These are phyloP conservation scores for Aspergillus indologenus DNA, from an alignment of 495 filamentous ascomycete species.

Conservation along the genomic window DNA sequence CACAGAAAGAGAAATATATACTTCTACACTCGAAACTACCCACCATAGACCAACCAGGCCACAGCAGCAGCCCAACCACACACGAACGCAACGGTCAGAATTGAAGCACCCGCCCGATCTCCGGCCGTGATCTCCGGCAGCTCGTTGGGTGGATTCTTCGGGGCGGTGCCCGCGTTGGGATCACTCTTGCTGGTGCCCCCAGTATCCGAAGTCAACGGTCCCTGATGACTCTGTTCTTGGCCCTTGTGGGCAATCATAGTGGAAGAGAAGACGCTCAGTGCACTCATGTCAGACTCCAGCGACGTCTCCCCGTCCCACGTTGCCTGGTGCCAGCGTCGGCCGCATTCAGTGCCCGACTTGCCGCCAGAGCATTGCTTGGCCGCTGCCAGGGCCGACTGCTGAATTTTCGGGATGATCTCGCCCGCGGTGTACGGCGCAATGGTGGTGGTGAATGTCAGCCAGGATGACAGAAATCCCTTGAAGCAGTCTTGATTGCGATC, in stretches of 20 bases:
- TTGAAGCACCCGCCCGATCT: conserved; percentile 62
- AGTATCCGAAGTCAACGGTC: conserved; percentile 51
- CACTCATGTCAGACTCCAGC: conserved; percentile 59
- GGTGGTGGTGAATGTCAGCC: conserved; percentile 63
- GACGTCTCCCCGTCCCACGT: conserved; percentile 48
- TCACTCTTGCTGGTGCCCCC: conserved; percentile 68
- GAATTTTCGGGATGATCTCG: conserved; percentile 54
- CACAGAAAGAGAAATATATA: conserved; percentile 6
- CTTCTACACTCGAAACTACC: conserved; percentile 13
- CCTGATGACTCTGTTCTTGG: conserved; percentile 20
- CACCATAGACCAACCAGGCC: conserved; percentile 42
- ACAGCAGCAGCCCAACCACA: conserved; percentile 49
- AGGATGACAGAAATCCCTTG: conserved; percentile 71
- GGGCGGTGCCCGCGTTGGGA: conserved; percentile 50
- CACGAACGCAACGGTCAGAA: conserved; percentile 59
- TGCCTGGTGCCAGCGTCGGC: conserved; percentile 48
- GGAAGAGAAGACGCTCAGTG: conserved; percentile 55
- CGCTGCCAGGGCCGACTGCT: conserved; percentile 56
- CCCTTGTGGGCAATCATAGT: conserved; percentile 46
- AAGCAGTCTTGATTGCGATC: conserved; percentile 69
- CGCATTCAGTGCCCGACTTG: conserved; percentile 47
- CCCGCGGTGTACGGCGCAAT: conserved; percentile 62
- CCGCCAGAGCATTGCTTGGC: conserved; percentile 57
- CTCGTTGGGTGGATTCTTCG: conserved; percentile 21
- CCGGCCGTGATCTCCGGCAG: conserved; percentile 46